Percentiles rank a stretch among this genome's conserved stretches.
Evolutionary conservation across 169 alveolate genomes (phyloP).

Genomic region (Cryptosporidium felis): DNA sequence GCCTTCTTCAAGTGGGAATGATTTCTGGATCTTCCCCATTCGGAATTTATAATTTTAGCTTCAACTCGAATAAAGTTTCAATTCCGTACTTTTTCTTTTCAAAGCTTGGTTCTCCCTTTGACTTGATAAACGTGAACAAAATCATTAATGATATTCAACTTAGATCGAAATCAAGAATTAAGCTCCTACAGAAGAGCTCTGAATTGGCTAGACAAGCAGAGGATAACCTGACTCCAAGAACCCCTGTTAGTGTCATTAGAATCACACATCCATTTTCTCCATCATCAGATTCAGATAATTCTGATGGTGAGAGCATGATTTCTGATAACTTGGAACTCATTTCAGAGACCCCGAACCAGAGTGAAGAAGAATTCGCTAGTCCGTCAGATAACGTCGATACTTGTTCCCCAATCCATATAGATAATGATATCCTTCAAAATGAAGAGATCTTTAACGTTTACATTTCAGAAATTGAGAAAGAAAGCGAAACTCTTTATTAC

Average conservation of each 20-base stretch:
- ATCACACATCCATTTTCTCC: slow-evolving; percentile 14
- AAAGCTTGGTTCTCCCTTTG: slow-evolving; percentile 67
- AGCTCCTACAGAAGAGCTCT: neutral
- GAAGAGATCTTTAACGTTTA: slow-evolving; percentile 27
- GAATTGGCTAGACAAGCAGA: neutral
- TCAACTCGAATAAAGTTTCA: slow-evolving; percentile 1
- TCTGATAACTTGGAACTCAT: neutral
- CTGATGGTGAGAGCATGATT: neutral
- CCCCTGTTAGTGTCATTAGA: slow-evolving; percentile 1
- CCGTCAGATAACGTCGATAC: neutral
- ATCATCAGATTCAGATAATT: neutral
- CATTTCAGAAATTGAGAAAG: slow-evolving; percentile 58
- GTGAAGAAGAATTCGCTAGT: neutral
- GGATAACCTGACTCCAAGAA: neutral
- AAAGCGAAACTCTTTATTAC: slow-evolving; percentile 71
- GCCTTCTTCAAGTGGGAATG: neutral
- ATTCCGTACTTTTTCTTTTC: slow-evolving; percentile 61
- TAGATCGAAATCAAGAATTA: slow-evolving; percentile 13
- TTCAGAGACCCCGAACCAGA: neutral
- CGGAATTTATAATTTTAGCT: neutral
- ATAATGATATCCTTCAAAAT: neutral
- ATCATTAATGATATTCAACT: slow-evolving; percentile 39
- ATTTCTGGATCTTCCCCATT: slow-evolving; percentile 20
- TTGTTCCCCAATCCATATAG: neutral
- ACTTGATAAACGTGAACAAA: slow-evolving; percentile 35